phyloP scores from a whole-genome alignment of 2,329 filamentous ascomycete genomes.

The Ophiostoma australiae region DNA sequence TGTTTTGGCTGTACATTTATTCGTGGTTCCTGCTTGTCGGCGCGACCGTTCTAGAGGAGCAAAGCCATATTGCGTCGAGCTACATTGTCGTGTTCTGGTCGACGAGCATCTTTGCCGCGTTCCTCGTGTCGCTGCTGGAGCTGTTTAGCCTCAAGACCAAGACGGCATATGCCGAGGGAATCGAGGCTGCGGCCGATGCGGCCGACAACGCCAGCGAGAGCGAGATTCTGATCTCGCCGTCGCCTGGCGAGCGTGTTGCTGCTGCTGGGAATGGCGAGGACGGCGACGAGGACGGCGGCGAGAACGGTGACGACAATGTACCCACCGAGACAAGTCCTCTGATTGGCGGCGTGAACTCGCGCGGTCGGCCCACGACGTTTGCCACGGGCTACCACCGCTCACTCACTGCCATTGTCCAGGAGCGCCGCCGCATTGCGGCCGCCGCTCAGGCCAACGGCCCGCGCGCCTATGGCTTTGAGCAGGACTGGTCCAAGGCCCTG shows the following conservation, averaged over 20 bases:
- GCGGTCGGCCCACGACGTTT: constrained; percentile 45
- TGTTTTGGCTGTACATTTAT: constrained; percentile 77
- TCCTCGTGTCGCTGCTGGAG: constrained; percentile 72
- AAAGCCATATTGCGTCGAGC: constrained; percentile 65
- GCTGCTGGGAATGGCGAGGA: constrained; percentile 28
- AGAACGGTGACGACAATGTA: constrained; percentile 35
- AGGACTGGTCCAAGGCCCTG: constrained; percentile 75
- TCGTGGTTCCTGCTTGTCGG: constrained; percentile 69
- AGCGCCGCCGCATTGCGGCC: constrained; percentile 27
- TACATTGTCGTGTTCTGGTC: constrained; percentile 82
- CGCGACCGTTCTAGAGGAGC: constrained; percentile 62
- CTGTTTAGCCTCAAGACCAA: constrained; percentile 72
- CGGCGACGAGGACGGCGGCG: neutral
- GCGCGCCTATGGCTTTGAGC: constrained; percentile 63
- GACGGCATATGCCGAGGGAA: constrained; percentile 57
- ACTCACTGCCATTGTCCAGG: constrained; percentile 34
- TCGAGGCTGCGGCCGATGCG: neutral
- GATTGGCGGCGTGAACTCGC: constrained; percentile 29
- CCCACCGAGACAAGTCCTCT: constrained; percentile 54
- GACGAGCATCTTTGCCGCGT: constrained; percentile 66
- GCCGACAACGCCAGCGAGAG: constrained; percentile 24
- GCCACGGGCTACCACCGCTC: constrained; percentile 53
- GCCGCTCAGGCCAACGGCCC: constrained; percentile 33
- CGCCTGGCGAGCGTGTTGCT: constrained; percentile 36
- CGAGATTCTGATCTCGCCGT: constrained; percentile 40